Conservation (phyloP, 2,329 filamentous ascomycete genomes). For the Trichophyton benhamiae region DNA sequence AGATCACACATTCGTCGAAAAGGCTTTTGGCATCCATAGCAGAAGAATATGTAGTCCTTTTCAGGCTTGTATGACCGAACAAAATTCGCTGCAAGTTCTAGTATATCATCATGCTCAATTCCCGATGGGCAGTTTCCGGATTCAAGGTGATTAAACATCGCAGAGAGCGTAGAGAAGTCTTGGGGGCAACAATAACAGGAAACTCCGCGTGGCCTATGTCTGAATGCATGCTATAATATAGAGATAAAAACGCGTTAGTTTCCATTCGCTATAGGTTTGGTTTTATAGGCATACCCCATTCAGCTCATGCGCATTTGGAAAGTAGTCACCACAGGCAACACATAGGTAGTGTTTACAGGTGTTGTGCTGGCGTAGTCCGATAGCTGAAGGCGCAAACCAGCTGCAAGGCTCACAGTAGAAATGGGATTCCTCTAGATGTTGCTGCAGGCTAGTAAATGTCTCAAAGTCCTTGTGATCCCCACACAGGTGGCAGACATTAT, state of each 20-base stretch:
- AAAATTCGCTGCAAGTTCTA: constrained; percentile 10
- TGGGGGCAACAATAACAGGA: constrained; percentile 14
- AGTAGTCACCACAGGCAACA: constrained; percentile 14
- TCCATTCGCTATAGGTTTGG: background rate
- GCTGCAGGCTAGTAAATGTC: constrained; percentile 12
- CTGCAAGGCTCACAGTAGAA: constrained; percentile 16
- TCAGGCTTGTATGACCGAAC: background rate
- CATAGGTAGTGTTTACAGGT: constrained; percentile 14
- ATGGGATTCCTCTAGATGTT: constrained; percentile 14
- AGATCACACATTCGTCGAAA: constrained; percentile 16
- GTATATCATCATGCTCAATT: constrained; percentile 10
- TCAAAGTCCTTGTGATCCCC: constrained; percentile 11
- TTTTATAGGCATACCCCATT: constrained; percentile 11
- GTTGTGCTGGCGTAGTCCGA: constrained; percentile 15
- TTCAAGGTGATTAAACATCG: constrained; percentile 17
- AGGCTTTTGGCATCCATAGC: constrained; percentile 10
- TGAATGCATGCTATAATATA: constrained; percentile 11
- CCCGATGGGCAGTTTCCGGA: constrained; percentile 15
- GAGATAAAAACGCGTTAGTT: background rate
- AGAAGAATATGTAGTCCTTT: constrained; percentile 10
- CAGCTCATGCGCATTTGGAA: constrained; percentile 14
- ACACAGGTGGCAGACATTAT: constrained; percentile 12
- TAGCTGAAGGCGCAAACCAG: constrained; percentile 15
- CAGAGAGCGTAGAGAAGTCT: constrained; percentile 13
- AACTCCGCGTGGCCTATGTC: constrained; percentile 13